Percentiles rank a stretch among this genome's conserved stretches.
These are phyloP conservation scores for Melaleuca quinquenervia DNA, from an alignment of 345 rosid genomes.

Conservation along the genomic window DNA sequence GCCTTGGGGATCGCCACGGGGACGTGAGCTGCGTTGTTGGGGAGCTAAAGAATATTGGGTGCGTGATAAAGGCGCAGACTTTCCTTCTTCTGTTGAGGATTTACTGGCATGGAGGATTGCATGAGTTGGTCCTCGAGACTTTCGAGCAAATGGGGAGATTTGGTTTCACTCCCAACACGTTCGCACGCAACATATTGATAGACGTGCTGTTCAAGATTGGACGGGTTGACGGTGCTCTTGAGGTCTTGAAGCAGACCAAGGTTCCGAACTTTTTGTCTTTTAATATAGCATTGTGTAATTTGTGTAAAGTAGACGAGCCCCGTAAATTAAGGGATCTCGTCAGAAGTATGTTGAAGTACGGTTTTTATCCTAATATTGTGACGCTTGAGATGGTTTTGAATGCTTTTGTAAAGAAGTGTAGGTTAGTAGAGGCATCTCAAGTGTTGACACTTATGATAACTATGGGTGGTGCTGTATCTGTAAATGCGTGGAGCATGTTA, in stretches of 20 bases:
- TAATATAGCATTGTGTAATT: conserved; percentile 44
- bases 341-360: conserved; percentile 34
- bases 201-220: conserved; percentile 45
- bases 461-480: conserved; percentile 38
- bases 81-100: conserved; percentile 54
- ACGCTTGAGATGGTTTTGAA: conserved; percentile 45
- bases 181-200: conserved; percentile 49
- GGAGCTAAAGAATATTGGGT: conserved; percentile 32
- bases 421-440: conserved; percentile 30
- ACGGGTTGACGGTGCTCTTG: conserved; percentile 20
- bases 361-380: conserved; percentile 48
- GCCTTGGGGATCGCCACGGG: conserved; percentile 15
- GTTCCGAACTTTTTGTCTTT: conserved; percentile 49
- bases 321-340: conserved; percentile 21
- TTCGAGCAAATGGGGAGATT: conserved; percentile 29
- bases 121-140: conserved; percentile 40
- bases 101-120: conserved; percentile 56
- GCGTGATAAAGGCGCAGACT: conserved; percentile 28
- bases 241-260: conserved; percentile 24
- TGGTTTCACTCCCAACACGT: conserved; percentile 47
- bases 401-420: conserved; percentile 32
- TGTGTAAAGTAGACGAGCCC: conserved; percentile 36
- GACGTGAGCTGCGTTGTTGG: conserved; percentile 23
- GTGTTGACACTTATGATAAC: conserved; percentile 39
- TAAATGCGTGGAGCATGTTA: conserved; percentile 42